These are phyloP conservation scores for Papiliotrema fonsecae DNA, from an alignment of 1,284 basidiomycete genomes.

Conservation along the genomic window DNA sequence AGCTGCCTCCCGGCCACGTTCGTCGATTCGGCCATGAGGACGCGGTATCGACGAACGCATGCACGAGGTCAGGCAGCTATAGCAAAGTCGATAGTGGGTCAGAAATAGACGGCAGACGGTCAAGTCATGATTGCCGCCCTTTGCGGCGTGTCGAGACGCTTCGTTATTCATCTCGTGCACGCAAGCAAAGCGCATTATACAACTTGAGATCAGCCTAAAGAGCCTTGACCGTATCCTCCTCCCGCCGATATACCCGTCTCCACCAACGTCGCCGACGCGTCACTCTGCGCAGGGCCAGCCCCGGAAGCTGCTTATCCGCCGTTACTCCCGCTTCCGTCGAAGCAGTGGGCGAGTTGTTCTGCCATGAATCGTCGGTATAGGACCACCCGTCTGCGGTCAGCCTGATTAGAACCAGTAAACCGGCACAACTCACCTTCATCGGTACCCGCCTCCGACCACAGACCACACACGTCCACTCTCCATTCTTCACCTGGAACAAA, in stretches of 20 bases:
- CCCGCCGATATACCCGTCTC: conserved; percentile 27
- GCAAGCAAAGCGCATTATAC: too few relatives aligned
- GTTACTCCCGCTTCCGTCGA: conserved; percentile 17
- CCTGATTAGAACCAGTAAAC: not conserved
- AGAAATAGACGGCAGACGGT: too few relatives aligned
- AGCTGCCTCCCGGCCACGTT: too few relatives aligned
- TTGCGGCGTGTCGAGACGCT: too few relatives aligned
- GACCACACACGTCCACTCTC: conserved; percentile 40
- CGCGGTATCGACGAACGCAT: too few relatives aligned
- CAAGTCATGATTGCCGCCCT: too few relatives aligned
- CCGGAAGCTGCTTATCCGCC: conserved; percentile 18
- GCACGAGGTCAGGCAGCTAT: too few relatives aligned
- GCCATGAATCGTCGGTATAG: conserved; percentile 47
- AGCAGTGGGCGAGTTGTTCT: conserved; percentile 20
- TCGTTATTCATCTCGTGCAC: too few relatives aligned
- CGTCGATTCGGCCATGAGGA: too few relatives aligned
- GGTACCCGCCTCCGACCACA: conserved; percentile 38
- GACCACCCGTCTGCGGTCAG: conserved; percentile 40
- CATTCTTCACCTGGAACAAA: conserved; percentile 46
- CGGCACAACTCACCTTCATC: conserved; percentile 40
- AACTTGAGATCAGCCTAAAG: too few relatives aligned
- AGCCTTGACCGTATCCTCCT: too few relatives aligned
- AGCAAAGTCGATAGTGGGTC: too few relatives aligned
- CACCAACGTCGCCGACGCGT: conserved; percentile 38
- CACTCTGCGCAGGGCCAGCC: conserved; percentile 17